A percentile compares a stretch with the other conserved stretches of the same genome.
Conservation (phyloP, 371 early-diverging fungal species). For the Apophysomyces ossiformis region DNA sequence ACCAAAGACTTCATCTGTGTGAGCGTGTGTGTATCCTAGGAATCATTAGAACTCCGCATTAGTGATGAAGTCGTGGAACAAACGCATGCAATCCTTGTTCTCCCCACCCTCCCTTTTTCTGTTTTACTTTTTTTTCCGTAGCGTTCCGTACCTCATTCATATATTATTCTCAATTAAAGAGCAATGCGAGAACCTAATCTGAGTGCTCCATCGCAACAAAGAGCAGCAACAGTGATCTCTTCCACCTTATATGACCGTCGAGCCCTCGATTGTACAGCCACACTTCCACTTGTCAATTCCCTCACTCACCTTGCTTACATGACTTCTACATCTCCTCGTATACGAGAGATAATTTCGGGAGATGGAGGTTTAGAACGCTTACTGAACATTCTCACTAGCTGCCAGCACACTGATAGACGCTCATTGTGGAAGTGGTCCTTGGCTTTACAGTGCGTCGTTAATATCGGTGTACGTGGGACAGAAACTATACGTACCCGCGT, state of each 20-base stretch:
- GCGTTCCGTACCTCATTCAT: constrained; percentile 8
- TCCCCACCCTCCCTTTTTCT: constrained; percentile 11
- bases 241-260: constrained; percentile 86
- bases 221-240: constrained; percentile 77
- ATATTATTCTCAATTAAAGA: constrained; percentile 16
- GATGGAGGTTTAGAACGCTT: constrained; percentile 90
- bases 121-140: constrained; percentile 12
- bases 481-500: constrained; percentile 77
- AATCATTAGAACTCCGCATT: background rate
- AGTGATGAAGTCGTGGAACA: constrained; percentile 1
- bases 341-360: constrained; percentile 77
- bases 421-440: constrained; percentile 82
- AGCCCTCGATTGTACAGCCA: constrained; percentile 86
- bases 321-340: constrained; percentile 78
- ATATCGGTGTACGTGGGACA: constrained; percentile 85
- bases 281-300: constrained; percentile 82
- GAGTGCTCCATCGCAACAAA: constrained; percentile 71
- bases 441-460: constrained; percentile 83
- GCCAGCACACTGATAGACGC: constrained; percentile 68
- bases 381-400: constrained; percentile 75
- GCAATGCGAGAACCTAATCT: constrained; percentile 83
- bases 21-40: background rate
- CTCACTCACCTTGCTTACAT: constrained; percentile 84
- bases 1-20: too few species aligned
- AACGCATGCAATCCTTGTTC: constrained; percentile 5